Evolutionary conservation across 139 green algal genomes (phyloP).

Genomic region (Chlamydomonas incerta): DNA sequence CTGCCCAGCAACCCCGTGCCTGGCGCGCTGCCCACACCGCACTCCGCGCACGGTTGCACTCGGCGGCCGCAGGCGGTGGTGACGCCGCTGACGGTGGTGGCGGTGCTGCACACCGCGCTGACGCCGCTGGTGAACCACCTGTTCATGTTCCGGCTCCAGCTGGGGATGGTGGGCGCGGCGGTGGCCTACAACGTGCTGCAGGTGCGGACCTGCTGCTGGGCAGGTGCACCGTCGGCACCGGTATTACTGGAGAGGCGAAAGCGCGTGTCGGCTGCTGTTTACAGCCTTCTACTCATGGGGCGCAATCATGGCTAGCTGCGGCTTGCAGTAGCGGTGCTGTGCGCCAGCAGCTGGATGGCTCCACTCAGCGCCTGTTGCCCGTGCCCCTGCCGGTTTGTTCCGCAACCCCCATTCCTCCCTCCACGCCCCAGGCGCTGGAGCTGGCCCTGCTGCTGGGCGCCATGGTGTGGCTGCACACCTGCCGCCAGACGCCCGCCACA

Average conservation of each 20-base stretch:
- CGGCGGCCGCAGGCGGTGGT: conserved; percentile 30
- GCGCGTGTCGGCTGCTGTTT: too few species aligned
- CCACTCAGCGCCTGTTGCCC: too few species aligned
- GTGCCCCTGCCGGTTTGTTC: too few species aligned
- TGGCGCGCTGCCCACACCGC: neutral
- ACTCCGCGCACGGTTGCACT: too few species aligned
- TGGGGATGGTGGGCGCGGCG: conserved; percentile 35
- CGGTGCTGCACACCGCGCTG: neutral
- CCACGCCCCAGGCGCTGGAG: conserved; percentile 14
- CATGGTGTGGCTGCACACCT: conserved; percentile 26
- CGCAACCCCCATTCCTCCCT: neutral
- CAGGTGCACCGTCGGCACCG: too few species aligned
- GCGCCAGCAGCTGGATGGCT: too few species aligned
- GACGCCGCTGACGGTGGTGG: conserved; percentile 22
- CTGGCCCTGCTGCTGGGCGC: neutral
- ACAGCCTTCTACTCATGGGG: too few species aligned
- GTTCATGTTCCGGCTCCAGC: conserved; percentile 28
- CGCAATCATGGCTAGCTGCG: too few species aligned
- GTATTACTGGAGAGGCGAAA: too few species aligned
- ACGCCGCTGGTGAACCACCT: conserved; percentile 41
- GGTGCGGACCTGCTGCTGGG: too few species aligned
- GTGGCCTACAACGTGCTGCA: conserved; percentile 42
- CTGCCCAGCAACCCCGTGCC: neutral
- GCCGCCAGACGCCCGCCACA: neutral
- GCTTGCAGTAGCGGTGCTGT: too few species aligned